These are phyloP conservation scores for Bigelowiella natans DNA, from an alignment of 78 protist genomes.

Conservation along the genomic window DNA sequence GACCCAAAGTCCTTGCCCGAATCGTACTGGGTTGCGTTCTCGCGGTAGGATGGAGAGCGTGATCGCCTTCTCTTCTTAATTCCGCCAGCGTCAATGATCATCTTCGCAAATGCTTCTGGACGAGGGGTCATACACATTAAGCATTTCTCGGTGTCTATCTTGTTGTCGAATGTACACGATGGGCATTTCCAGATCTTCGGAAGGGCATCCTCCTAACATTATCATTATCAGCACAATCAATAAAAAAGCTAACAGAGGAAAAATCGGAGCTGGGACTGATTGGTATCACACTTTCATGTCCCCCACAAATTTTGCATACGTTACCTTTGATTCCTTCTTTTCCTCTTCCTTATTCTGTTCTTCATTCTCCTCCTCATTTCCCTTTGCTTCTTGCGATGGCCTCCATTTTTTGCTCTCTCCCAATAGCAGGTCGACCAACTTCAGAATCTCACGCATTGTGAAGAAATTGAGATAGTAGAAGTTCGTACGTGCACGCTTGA, in stretches of 20 bases:
- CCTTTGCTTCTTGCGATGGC: no score
- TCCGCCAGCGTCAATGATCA: not conserved
- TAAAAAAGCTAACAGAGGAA: no score
- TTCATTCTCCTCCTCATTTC: not conserved
- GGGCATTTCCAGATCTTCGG: not conserved
- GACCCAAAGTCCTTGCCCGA: not conserved
- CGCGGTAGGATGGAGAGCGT: not conserved
- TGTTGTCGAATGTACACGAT: not conserved
- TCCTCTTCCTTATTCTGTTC: not conserved
- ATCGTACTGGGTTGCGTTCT: not conserved
- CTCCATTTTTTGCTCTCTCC: not conserved
- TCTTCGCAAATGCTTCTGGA: not conserved
- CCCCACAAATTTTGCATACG: no score
- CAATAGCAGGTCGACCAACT: not conserved
- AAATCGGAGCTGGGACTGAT: no score
- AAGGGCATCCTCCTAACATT: not conserved
- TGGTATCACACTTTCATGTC: no score
- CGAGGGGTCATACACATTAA: not conserved
- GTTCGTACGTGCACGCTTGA: not conserved
- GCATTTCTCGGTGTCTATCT: not conserved
- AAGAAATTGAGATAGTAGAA: conserved; percentile 1
- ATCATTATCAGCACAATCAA: no score
- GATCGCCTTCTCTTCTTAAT: not conserved
- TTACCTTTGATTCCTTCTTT: not conserved
- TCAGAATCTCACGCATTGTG: conserved; percentile 4